Evolutionary conservation across 2,329 filamentous ascomycete species (phyloP).

Genomic region (Aspergillus sp.): DNA sequence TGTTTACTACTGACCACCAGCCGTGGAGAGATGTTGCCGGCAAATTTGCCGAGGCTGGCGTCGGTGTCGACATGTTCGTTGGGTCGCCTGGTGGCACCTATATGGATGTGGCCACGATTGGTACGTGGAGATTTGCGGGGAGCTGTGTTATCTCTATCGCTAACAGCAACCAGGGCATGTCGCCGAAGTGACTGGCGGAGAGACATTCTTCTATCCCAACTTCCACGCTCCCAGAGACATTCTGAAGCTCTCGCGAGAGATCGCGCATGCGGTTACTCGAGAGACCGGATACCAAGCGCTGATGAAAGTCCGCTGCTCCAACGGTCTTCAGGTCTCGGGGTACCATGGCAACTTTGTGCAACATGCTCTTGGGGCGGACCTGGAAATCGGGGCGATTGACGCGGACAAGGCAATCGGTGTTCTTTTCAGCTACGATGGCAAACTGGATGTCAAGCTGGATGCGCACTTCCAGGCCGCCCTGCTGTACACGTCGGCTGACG

Average conservation of each 20-base stretch:
- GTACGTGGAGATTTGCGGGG: slow-evolving; percentile 47
- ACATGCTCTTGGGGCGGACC: slow-evolving; percentile 89
- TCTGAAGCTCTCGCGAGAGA: slow-evolving; percentile 78
- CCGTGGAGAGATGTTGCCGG: slow-evolving; percentile 82
- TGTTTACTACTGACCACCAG: slow-evolving; percentile 86
- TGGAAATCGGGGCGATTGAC: slow-evolving; percentile 90
- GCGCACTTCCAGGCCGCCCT: slow-evolving; percentile 96
- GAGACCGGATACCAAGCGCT: slow-evolving; percentile 94
- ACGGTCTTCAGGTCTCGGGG: slow-evolving; percentile 86
- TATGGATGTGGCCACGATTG: slow-evolving; percentile 88
- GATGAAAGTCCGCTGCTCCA: slow-evolving; percentile 98
- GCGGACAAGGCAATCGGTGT: slow-evolving; percentile 91
- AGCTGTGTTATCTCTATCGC: background rate
- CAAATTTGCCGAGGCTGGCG: slow-evolving; percentile 81
- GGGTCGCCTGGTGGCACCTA: slow-evolving; percentile 88
- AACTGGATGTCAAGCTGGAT: slow-evolving; percentile 93
- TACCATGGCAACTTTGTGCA: slow-evolving; percentile 98
- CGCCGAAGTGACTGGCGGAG: slow-evolving; percentile 84
- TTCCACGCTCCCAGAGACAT: slow-evolving; percentile 86
- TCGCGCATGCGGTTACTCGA: slow-evolving; percentile 79
- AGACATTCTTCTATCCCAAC: slow-evolving; percentile 96
- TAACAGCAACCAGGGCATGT: slow-evolving; percentile 63
- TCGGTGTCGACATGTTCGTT: slow-evolving; percentile 93
- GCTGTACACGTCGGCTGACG: slow-evolving; percentile 87
- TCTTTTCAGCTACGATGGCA: slow-evolving; percentile 92